Conservation (phyloP, 495 filamentous ascomycete species). For the Penicillium paradoxum region DNA sequence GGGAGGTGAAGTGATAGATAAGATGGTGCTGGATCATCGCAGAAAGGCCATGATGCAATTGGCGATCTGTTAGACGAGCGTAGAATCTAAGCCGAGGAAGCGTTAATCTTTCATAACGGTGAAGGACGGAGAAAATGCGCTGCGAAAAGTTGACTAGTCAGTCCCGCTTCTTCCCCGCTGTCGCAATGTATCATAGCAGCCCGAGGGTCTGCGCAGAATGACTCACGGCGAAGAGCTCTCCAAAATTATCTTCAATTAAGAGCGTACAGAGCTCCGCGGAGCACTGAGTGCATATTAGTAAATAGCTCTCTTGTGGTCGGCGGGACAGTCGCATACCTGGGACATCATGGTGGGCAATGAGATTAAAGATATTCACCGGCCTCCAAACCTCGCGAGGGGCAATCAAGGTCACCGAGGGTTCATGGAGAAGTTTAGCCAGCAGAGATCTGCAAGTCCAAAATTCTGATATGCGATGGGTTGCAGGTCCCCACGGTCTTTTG, state of each 20-base stretch:
- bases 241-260: slow-evolving; percentile 82
- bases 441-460: slow-evolving; percentile 3
- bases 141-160: slow-evolving; percentile 24
- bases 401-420: slow-evolving; percentile 58
- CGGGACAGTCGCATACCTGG: slow-evolving; percentile 38
- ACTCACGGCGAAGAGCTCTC: slow-evolving; percentile 85
- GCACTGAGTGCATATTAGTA: slow-evolving; percentile 42
- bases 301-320: slow-evolving; percentile 5
- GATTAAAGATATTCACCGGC: slow-evolving; percentile 57
- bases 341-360: slow-evolving; percentile 46
- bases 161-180: not conserved
- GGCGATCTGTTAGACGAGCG: slow-evolving; percentile 59
- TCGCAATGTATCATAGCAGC: not conserved
- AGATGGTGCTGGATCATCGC: slow-evolving; percentile 87
- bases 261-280: slow-evolving; percentile 79
- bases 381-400: slow-evolving; percentile 62
- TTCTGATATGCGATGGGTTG: not conserved
- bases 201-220: not conserved
- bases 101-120: slow-evolving; percentile 70
- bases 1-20: slow-evolving; percentile 65
- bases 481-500: slow-evolving; percentile 6
- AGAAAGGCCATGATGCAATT: slow-evolving; percentile 71
- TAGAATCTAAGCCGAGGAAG: slow-evolving; percentile 60
- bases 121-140: slow-evolving; percentile 76
- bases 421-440: slow-evolving; percentile 26